Conservation (phyloP, 2,329 filamentous ascomycete species). For the Hymenoscyphus fructigenus region DNA sequence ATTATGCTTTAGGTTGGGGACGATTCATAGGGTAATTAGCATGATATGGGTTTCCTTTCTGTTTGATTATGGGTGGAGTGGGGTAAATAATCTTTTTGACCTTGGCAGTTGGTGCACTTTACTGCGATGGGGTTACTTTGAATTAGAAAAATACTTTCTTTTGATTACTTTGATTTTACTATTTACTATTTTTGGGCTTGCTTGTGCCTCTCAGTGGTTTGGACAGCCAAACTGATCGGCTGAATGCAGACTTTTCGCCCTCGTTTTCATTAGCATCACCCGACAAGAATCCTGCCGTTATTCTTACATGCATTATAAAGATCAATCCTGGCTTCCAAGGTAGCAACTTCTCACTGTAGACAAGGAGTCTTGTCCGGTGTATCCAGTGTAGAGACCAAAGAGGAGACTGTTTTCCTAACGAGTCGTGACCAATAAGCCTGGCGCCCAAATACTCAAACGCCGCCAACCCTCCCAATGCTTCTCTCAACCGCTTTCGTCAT, state of each 20-base stretch:
- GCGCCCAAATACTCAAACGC: neutral
- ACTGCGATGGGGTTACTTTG: conserved; percentile 1
- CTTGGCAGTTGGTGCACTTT: neutral
- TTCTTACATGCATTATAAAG: neutral
- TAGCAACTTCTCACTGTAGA: neutral
- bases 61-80: conserved; percentile 4
- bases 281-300: too few species aligned
- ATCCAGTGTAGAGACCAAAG: neutral
- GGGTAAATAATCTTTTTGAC: conserved; percentile 1
- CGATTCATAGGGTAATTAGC: neutral
- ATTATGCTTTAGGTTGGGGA: conserved; percentile 15
- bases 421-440: neutral
- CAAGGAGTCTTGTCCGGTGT: neutral
- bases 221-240: too few species aligned
- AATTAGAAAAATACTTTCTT: neutral
- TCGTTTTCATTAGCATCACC: too few species aligned
- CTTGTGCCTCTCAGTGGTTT: neutral
- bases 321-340: neutral
- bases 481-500: neutral
- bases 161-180: neutral
- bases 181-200: neutral
- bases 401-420: neutral
- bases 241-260: too few species aligned
- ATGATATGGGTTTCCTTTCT: neutral
- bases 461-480: neutral